Evolutionary conservation across 2,329 filamentous ascomycete species (phyloP).

Genomic region (Claviceps maximensis): DNA sequence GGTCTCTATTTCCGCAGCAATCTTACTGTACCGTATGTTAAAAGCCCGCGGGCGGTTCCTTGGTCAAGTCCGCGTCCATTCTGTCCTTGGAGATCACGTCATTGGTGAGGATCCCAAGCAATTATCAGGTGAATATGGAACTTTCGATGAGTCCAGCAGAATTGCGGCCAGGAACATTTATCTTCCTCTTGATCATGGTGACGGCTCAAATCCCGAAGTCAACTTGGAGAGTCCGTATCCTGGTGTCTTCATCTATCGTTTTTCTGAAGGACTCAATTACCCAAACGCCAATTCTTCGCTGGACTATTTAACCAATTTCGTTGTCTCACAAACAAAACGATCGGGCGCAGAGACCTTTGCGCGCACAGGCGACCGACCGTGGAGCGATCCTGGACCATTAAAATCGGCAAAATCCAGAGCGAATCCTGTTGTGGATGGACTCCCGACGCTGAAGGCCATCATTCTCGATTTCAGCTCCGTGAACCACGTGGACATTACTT

Average conservation of each 20-base stretch:
- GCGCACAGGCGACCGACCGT: slow-evolving; percentile 66
- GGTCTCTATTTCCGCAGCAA: slow-evolving; percentile 58
- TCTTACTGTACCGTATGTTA: slow-evolving; percentile 73
- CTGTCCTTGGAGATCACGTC: slow-evolving; percentile 64
- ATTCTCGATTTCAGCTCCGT: slow-evolving; percentile 90
- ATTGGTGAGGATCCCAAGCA: slow-evolving; percentile 45
- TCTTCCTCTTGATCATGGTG: slow-evolving; percentile 72
- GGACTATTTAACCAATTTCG: slow-evolving; percentile 58
- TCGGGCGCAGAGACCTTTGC: slow-evolving; percentile 57
- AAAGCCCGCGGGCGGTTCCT: slow-evolving; percentile 75
- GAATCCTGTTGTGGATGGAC: slow-evolving; percentile 20
- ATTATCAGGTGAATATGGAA: slow-evolving; percentile 40
- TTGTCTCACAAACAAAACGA: slow-evolving; percentile 60
- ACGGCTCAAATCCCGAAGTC: slow-evolving; percentile 80
- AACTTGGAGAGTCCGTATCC: slow-evolving; percentile 72
- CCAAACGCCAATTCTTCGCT: slow-evolving; percentile 85
- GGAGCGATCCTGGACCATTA: slow-evolving; percentile 78
- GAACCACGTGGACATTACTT: slow-evolving; percentile 88
- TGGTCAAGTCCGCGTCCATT: slow-evolving; percentile 54
- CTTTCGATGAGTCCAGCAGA: slow-evolving; percentile 33
- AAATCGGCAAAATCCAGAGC: slow-evolving; percentile 29
- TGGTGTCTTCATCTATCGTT: slow-evolving; percentile 91
- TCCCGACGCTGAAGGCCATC: slow-evolving; percentile 70
- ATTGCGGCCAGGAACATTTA: slow-evolving; percentile 62
- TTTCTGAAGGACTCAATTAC: slow-evolving; percentile 91